Conservation (phyloP, 2,329 filamentous ascomycete species). For the Fusarium domesticum region DNA sequence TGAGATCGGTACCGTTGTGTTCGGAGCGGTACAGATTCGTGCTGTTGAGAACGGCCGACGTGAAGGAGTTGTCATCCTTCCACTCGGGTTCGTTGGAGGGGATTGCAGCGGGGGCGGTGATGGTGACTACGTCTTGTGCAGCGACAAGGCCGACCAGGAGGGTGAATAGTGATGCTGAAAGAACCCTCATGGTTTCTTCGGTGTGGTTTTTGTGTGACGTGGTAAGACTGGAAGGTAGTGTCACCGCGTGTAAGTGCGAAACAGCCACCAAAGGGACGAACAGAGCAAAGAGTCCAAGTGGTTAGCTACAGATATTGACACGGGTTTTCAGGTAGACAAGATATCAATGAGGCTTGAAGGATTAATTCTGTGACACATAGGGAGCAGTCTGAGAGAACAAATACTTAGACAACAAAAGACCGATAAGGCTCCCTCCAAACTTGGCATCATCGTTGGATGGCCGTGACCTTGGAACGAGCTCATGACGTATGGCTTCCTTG, state of each 20-base stretch:
- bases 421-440: conserved; percentile 1
- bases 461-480: conserved; percentile 19
- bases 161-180: conserved; percentile 8
- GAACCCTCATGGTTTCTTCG: conserved; percentile 14
- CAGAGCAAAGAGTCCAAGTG: no score
- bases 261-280: not conserved
- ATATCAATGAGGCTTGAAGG: no score
- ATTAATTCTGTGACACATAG: not conserved
- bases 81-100: conserved; percentile 38
- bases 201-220: conserved; percentile 2
- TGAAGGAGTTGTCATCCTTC: conserved; percentile 38
- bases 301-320: no score
- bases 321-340: no score
- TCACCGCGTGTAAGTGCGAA: not conserved
- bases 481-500: conserved; percentile 18
- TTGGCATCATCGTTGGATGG: conserved; percentile 6
- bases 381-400: not conserved
- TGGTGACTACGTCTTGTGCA: conserved; percentile 30
- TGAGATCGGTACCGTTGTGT: conserved; percentile 57
- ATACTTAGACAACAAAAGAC: not conserved
- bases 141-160: conserved; percentile 9
- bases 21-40: conserved; percentile 64
- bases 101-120: conserved; percentile 34
- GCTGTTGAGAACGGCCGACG: conserved; percentile 57
- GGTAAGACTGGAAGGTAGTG: not conserved